Conservation (phyloP, 345 rosid genomes). For the Carallia pectinifolia region DNA sequence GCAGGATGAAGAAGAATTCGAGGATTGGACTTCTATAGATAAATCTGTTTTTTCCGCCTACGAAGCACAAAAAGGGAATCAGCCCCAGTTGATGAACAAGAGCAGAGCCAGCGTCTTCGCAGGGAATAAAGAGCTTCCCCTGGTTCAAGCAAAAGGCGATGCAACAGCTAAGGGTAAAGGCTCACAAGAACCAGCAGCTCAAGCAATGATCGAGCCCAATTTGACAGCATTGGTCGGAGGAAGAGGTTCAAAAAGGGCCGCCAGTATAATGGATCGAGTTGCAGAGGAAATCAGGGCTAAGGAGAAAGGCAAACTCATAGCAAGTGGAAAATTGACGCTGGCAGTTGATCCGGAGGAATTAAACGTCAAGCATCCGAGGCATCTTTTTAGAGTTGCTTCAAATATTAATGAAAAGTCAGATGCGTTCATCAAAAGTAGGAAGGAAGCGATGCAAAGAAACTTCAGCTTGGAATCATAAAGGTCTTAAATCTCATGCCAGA, state of each 20-base stretch:
- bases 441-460: constrained; percentile 21
- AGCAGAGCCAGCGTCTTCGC: too few relatives aligned
- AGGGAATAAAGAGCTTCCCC: too few relatives aligned
- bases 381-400: constrained; percentile 13
- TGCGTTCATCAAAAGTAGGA: constrained; percentile 25
- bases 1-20: background rate
- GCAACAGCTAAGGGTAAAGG: too few relatives aligned
- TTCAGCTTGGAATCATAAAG: background rate
- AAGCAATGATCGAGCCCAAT: too few relatives aligned
- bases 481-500: background rate
- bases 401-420: constrained; percentile 42
- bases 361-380: background rate
- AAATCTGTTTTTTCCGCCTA: too few relatives aligned
- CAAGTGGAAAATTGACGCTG: background rate
- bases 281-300: background rate
- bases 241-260: too few relatives aligned
- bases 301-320: background rate
- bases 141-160: too few relatives aligned
- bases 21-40: background rate
- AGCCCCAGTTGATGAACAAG: too few relatives aligned
- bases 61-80: too few relatives aligned
- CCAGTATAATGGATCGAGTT: background rate
- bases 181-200: too few relatives aligned
- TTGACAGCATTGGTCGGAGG: too few relatives aligned
- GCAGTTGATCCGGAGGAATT: background rate